A percentile compares a stretch with the other conserved stretches of the same genome.
Evolutionary conservation across 306 rosid species (phyloP).

Genomic region (Erythrophleum fordii): DNA sequence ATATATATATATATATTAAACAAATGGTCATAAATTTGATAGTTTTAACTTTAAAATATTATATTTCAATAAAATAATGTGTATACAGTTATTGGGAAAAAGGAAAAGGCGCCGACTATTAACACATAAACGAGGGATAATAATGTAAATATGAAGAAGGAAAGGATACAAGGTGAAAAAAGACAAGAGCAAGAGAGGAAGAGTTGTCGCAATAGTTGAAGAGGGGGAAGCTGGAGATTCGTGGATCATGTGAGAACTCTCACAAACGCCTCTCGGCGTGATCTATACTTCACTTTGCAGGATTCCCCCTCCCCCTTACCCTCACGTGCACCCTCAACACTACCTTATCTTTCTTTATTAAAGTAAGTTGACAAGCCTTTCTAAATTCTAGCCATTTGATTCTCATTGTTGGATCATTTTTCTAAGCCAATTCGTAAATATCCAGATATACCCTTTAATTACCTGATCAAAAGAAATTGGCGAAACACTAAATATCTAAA

Average conservation of each 20-base stretch:
- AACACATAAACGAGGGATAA: background rate
- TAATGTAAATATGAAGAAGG: background rate
- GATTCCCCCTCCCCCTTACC: background rate
- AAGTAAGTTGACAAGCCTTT: no score
- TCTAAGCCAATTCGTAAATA: no score
- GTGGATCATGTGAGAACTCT: slow-evolving; percentile 72
- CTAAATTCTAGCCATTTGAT: no score
- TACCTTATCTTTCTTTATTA: no score
- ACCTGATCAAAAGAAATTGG: no score
- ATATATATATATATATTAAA: no score
- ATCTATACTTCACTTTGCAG: slow-evolving; percentile 53
- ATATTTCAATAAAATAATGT: background rate
- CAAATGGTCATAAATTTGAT: no score
- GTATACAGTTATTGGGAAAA: no score
- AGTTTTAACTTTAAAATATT: no score
- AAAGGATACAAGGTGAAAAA: background rate
- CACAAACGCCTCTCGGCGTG: slow-evolving; percentile 62
- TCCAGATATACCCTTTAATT: no score
- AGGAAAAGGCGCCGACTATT: background rate
- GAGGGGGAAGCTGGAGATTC: slow-evolving; percentile 46
- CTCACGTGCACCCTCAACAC: background rate
- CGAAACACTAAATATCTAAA: no score
- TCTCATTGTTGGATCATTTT: no score
- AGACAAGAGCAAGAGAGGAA: background rate
- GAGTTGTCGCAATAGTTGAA: slow-evolving; percentile 48